Evolutionary conservation across 148 eudicot genomes (phyloP), one percentile per base, ranked within the genome.

Genomic region (Arctostaphylos glauca): DNA sequence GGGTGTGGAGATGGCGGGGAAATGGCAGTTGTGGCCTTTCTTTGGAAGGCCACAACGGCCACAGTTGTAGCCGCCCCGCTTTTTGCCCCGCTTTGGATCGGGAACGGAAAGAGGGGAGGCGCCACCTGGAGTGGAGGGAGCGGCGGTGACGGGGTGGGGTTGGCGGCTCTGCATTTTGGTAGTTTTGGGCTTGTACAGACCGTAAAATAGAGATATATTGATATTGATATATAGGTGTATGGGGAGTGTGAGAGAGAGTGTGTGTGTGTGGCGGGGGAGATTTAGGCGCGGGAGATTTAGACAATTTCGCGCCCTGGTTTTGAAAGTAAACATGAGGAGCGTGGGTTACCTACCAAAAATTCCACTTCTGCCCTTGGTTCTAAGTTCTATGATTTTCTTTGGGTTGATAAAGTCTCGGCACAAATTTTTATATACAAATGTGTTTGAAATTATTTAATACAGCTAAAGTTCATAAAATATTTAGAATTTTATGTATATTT

Each of bases 41-140:
- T 96, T 96, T 13, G 97, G 99, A 41, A 84, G 84, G 58, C 99
- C 99, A 50, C 99, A 96, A 0, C 94, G 89, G 84, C 98, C 95
- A 68, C 99, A 94, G 88, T 88, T 94, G 87, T 96, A 96, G 85
- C 86, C 86, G 8, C 99, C 99, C 3, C 98, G 92, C 56, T 77
- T 90, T 72, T 92, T 91, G 75, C 90, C 90, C 16, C 80, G 86
- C 77, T 87, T 91, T 23, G 82, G 19, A 4, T 77, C 85, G 19
- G 67, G 43, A 77, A 81, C 88, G 68, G 90, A 52, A 82, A 79
- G 74, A 9, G 93, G 87, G 67, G 93, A 21, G 46, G 78, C 76
- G 44, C 73, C 78, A 83, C 62, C 81, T 76, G 92, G 83, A 23
- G 84, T 79, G 75, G 79, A 13, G 23, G 79, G 79, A 56, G 47